These are phyloP conservation scores for Aspergillus sclerotioniger DNA, from an alignment of 495 filamentous ascomycete genomes.

Conservation along the genomic window DNA sequence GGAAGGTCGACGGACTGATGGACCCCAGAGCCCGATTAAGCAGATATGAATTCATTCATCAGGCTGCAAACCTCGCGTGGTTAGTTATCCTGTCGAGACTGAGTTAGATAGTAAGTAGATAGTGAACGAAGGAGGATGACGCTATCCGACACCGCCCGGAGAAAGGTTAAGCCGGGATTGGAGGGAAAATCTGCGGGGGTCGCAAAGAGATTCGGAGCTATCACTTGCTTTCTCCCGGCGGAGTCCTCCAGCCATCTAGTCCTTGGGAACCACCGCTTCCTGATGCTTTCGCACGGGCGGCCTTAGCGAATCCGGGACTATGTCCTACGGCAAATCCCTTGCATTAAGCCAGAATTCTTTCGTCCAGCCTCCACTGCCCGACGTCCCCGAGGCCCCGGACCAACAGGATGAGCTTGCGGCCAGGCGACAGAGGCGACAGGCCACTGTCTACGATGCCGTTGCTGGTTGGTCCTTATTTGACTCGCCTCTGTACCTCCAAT, in stretches of 20 bases:
- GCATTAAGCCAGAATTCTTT: slow-evolving; percentile 24
- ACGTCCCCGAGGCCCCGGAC: background rate
- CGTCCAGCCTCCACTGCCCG: slow-evolving; percentile 15
- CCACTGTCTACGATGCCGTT: slow-evolving; percentile 75
- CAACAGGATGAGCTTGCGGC: slow-evolving; percentile 11
- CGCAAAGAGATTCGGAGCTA: background rate
- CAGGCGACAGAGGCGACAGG: slow-evolving; percentile 29
- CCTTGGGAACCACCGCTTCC: background rate
- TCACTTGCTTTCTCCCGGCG: background rate
- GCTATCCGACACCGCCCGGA: background rate
- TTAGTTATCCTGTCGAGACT: no score
- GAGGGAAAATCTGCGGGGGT: background rate
- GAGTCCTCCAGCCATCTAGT: no score
- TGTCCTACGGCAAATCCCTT: slow-evolving; percentile 25
- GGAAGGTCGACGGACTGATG: slow-evolving; percentile 57
- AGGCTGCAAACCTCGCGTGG: background rate
- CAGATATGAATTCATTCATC: slow-evolving; percentile 80
- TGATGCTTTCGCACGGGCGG: slow-evolving; percentile 8
- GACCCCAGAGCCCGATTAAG: slow-evolving; percentile 69
- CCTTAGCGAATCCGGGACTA: slow-evolving; percentile 4
- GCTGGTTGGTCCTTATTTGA: slow-evolving; percentile 57
- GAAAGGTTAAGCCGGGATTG: slow-evolving; percentile 2
- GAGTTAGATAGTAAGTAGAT: no score
- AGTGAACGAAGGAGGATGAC: background rate
- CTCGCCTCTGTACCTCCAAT: background rate